Evolutionary conservation across 2,329 filamentous ascomycete species (phyloP), one percentile per base, ranked within the genome.

Genomic region (Ceratocystis papillata): DNA sequence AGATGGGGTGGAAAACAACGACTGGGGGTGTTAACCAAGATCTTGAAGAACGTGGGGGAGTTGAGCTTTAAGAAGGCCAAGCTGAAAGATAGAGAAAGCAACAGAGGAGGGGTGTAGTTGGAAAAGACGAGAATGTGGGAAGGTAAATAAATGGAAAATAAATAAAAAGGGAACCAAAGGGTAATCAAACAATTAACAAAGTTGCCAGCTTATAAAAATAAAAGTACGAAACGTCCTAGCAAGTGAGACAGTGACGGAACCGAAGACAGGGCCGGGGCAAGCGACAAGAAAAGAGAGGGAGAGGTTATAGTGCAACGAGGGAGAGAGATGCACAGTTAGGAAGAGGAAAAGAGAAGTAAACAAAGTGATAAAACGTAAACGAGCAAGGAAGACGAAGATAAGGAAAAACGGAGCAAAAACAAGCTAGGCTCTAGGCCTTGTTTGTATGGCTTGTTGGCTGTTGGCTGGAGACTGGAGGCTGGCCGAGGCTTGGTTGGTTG

Each of bases 21-120:
- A 37, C 55, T 59, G 28, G 55, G 55, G 55, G 55, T 59, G 25
- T 59, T 37, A 33, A 37, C 30, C 28, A 37, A 59, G 28, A 30
- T 37, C 22, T 33, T 8, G 22, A 20, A 59, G 55, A 37, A 33
- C 55, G 55, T 41, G 59, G 41, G 59, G 37, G 33, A 41, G 12
- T 33, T 62, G 59, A 44, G 37, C 44, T 62, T 62, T 62, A 45
- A 62, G 37, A 62, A 62, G 33, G 37, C 33, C n/a, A 17, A 62
- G 33, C 17, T 41, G 20, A 45, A 45, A 44, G 30, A 17, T 1
- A 44, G 59, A 45, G 33, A 17, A 15, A n/a, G 44, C 28, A 37
- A n/a, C 15, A 20, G 25, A 62, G 20, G 59, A 45, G 33, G 33
- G 45, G 41, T 12, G n/a, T 20, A 30, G 37, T 41, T 41, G 37